Conservation (phyloP, 768 basidiomycete species). For the Suillus brevipes region DNA sequence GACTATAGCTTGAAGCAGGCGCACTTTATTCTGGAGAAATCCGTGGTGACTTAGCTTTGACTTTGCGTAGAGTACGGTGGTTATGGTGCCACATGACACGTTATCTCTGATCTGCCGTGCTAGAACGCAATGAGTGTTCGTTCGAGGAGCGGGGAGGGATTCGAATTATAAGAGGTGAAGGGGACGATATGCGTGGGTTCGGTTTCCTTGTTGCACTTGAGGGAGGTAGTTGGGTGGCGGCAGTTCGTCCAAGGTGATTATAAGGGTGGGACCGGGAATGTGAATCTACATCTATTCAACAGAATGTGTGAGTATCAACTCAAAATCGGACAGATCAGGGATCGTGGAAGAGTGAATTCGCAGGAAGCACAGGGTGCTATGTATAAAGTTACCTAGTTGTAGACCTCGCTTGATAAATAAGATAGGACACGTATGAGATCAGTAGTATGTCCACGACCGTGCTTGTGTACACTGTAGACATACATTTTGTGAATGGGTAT, state of each 20-base stretch:
- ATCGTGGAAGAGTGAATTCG: background rate
- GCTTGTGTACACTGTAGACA: conserved; percentile 5
- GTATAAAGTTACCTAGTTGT: background rate
- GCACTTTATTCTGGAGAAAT: background rate
- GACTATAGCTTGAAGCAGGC: background rate
- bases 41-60: background rate
- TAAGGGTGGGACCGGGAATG: background rate
- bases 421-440: background rate
- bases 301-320: background rate
- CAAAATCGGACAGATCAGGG: background rate
- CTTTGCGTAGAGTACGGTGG: background rate
- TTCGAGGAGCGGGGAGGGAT: background rate
- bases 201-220: background rate
- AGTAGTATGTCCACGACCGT: background rate
- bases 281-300: background rate
- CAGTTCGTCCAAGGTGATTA: background rate
- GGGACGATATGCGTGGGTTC: background rate
- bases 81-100: background rate
- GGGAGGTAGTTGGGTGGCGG: background rate
- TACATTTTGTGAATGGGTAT: background rate
- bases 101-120: background rate
- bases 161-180: background rate
- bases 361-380: conserved; percentile 3
- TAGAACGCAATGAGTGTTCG: background rate
- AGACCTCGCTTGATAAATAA: background rate